These are phyloP conservation scores for Prunus campanulata DNA, from an alignment of 306 rosid genomes.

Conservation along the genomic window DNA sequence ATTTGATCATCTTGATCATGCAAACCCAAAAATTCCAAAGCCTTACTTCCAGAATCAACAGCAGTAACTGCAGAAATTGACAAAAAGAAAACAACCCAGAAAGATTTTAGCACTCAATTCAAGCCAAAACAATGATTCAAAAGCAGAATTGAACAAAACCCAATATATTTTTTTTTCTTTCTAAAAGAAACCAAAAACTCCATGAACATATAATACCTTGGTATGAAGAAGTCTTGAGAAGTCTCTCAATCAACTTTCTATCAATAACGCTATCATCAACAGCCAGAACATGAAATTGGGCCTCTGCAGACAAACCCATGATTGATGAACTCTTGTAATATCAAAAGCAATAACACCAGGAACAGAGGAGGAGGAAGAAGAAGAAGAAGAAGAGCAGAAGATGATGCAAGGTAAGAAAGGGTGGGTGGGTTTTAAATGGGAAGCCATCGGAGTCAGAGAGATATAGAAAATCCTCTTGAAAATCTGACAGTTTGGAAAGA, in stretches of 20 bases:
- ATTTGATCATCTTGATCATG: conserved; percentile 42
- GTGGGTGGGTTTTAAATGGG: conserved; percentile 45
- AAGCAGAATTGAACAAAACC: background rate
- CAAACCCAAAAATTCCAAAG: conserved; percentile 70
- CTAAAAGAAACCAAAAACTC: no score
- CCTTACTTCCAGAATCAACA: conserved; percentile 80
- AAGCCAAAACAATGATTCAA: background rate
- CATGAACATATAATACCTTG: conserved; percentile 42
- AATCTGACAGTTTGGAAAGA: conserved; percentile 84
- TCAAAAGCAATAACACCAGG: background rate
- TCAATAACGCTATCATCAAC: conserved; percentile 84
- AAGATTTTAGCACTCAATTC: background rate
- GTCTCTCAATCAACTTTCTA: conserved; percentile 75
- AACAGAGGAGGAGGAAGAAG: background rate
- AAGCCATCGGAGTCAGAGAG: conserved; percentile 36
- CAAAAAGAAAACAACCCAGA: conserved; percentile 13
- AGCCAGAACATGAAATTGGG: conserved; percentile 79
- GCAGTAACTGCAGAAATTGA: conserved; percentile 52
- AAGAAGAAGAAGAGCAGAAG: background rate
- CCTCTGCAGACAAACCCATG: conserved; percentile 55
- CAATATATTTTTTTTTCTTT: no score
- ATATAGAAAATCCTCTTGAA: conserved; percentile 42
- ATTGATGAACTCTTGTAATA: background rate
- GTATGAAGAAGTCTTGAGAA: conserved; percentile 80
- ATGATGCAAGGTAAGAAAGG: conserved; percentile 20